These are phyloP conservation scores for Anisodus acutangulus DNA, from an alignment of 257 asterid species.

Conservation along the genomic window DNA sequence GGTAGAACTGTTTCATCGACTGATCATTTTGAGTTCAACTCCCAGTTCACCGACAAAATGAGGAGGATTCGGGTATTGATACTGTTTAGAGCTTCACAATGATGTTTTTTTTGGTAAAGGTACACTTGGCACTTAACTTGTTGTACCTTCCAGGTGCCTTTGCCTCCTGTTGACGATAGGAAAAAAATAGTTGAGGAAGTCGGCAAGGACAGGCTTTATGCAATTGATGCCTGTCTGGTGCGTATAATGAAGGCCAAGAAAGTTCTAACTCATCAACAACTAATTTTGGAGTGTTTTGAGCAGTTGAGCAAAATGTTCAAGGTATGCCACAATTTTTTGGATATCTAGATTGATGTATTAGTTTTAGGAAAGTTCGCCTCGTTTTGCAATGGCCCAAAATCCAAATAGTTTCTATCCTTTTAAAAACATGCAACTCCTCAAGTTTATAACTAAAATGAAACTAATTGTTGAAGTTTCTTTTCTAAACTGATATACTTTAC, in stretches of 20 bases:
- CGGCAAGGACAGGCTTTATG: constrained; percentile 49
- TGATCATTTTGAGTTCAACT: constrained; percentile 55
- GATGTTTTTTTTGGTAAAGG: neutral
- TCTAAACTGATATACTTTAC: no score
- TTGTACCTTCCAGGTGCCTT: constrained; percentile 51
- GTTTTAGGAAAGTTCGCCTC: neutral
- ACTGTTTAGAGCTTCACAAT: neutral
- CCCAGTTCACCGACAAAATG: constrained; percentile 58
- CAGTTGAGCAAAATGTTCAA: constrained; percentile 57
- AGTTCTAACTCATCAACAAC: constrained; percentile 53
- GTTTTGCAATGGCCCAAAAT: neutral
- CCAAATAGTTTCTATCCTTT: neutral
- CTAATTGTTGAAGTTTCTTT: no score
- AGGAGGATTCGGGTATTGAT: constrained; percentile 56
- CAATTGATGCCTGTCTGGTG: constrained; percentile 60
- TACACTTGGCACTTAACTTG: neutral
- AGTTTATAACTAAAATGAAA: no score
- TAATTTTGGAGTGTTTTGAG: constrained; percentile 60
- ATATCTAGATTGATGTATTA: neutral
- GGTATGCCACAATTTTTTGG: constrained; percentile 31
- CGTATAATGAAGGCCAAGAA: constrained; percentile 67
- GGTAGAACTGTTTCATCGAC: constrained; percentile 40
- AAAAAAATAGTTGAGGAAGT: constrained; percentile 58
- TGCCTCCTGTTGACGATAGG: constrained; percentile 60
- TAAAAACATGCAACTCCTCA: no score